These are phyloP conservation scores for Pachyrhizus erosus DNA, from an alignment of 306 rosid genomes.

Conservation along the genomic window DNA sequence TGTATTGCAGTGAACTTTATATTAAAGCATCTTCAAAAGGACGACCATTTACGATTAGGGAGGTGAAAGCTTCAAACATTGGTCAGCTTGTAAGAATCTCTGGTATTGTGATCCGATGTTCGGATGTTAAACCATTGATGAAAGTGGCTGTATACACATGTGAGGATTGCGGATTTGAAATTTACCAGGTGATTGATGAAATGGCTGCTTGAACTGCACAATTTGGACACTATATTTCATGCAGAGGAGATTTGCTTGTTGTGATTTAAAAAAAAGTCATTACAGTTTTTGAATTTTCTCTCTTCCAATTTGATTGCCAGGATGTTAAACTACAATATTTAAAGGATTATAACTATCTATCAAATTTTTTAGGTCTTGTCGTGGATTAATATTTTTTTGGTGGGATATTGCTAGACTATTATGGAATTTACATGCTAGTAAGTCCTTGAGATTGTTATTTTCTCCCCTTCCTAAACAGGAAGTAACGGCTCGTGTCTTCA, in stretches of 20 bases:
- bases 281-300: neutral
- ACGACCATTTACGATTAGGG: slow-evolving; percentile 90
- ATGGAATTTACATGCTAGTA: slow-evolving; percentile 1
- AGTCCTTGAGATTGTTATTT: slow-evolving; percentile 31
- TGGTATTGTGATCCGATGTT: slow-evolving; percentile 93
- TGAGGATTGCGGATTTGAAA: slow-evolving; percentile 98
- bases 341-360: neutral
- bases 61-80: slow-evolving; percentile 91
- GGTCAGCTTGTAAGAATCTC: slow-evolving; percentile 95
- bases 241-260: neutral
- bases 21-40: slow-evolving; percentile 89
- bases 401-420: neutral
- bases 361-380: neutral
- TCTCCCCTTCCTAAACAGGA: slow-evolving; percentile 64
- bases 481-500: slow-evolving; percentile 94
- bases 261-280: neutral
- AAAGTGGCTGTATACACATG: slow-evolving; percentile 98
- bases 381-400: neutral
- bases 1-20: slow-evolving; percentile 84
- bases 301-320: slow-evolving; percentile 4
- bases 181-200: slow-evolving; percentile 79
- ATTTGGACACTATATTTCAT: neutral
- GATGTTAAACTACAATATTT: neutral
- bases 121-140: slow-evolving; percentile 98
- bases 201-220: slow-evolving; percentile 8